Conservation (phyloP, 169 alveolate genomes). For the Plasmodium relictum region DNA sequence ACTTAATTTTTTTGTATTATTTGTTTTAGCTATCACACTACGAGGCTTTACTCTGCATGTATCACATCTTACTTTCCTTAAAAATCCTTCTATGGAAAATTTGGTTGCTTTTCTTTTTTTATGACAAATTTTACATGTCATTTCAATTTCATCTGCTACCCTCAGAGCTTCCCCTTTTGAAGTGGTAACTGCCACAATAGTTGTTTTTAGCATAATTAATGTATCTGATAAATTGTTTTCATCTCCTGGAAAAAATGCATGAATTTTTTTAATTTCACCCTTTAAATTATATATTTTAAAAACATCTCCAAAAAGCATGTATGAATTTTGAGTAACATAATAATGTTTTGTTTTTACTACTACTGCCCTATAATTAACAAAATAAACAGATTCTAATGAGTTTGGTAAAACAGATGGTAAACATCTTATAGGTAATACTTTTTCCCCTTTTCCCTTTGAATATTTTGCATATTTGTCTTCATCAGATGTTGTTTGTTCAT, state of each 20-base stretch:
- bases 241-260: constrained; percentile 68
- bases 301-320: constrained; percentile 68
- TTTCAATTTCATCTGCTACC: constrained; percentile 59
- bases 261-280: constrained; percentile 71
- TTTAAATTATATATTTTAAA: constrained; percentile 60
- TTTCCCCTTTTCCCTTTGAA: constrained; percentile 11
- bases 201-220: constrained; percentile 59
- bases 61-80: constrained; percentile 61
- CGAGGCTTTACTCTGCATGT: constrained; percentile 64
- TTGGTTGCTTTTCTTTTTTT: constrained; percentile 71
- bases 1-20: constrained; percentile 1
- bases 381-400: constrained; percentile 35
- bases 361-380: constrained; percentile 63
- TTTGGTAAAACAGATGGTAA: constrained; percentile 9
- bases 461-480: constrained; percentile 35
- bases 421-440: background rate
- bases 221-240: constrained; percentile 56
- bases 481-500: constrained; percentile 23
- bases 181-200: constrained; percentile 54
- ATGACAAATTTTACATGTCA: constrained; percentile 63
- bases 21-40: constrained; percentile 21
- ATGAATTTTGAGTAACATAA: constrained; percentile 61
- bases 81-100: constrained; percentile 58
- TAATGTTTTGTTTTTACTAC: constrained; percentile 58
- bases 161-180: constrained; percentile 61